phyloP scores from a whole-genome alignment of 1,284 basidiomycete species.

The Trametes polyzona region DNA sequence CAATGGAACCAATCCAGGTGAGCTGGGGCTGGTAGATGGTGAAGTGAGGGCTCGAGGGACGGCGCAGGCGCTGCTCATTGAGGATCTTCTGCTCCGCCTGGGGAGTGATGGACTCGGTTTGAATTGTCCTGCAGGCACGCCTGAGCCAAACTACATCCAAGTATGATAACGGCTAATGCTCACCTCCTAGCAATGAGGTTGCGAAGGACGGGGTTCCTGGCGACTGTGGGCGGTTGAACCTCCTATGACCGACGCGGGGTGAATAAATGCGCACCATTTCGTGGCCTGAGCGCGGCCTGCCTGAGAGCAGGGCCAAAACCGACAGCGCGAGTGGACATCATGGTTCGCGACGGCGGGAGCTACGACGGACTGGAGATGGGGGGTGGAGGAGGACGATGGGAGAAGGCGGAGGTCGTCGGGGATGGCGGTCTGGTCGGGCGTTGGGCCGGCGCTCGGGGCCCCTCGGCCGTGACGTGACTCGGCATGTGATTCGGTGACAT shows the following conservation, averaged over 20 bases:
- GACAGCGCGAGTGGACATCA: slow-evolving; percentile 54
- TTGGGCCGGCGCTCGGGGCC: slow-evolving; percentile 1
- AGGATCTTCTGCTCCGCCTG: slow-evolving; percentile 69
- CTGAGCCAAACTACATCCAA: neutral
- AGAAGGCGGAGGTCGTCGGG: slow-evolving; percentile 1
- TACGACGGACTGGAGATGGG: too few relatives aligned
- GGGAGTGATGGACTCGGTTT: slow-evolving; percentile 67
- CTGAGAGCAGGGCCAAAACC: slow-evolving; percentile 60
- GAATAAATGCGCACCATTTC: slow-evolving; percentile 43
- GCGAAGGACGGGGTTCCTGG: slow-evolving; percentile 47
- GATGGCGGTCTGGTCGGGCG: slow-evolving; percentile 1
- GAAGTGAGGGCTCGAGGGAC: slow-evolving; percentile 92
- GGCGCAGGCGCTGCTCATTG: slow-evolving; percentile 83
- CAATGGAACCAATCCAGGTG: slow-evolving; percentile 88
- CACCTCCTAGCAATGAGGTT: slow-evolving; percentile 54
- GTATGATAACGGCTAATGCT: neutral
- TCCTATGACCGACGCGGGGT: neutral
- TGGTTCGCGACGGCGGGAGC: too few relatives aligned
- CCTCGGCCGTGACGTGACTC: slow-evolving; percentile 6
- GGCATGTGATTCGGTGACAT: slow-evolving; percentile 2
- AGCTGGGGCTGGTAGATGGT: slow-evolving; percentile 97
- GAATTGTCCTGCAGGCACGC: slow-evolving; percentile 42
- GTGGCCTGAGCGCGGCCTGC: slow-evolving; percentile 52
- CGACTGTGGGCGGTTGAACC: slow-evolving; percentile 32
- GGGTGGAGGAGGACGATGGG: slow-evolving; percentile 6